Evolutionary conservation across 2,329 filamentous ascomycete genomes (phyloP), one percentile per base, ranked within the genome.

Genomic region (Aspergillus puulaauensis): DNA sequence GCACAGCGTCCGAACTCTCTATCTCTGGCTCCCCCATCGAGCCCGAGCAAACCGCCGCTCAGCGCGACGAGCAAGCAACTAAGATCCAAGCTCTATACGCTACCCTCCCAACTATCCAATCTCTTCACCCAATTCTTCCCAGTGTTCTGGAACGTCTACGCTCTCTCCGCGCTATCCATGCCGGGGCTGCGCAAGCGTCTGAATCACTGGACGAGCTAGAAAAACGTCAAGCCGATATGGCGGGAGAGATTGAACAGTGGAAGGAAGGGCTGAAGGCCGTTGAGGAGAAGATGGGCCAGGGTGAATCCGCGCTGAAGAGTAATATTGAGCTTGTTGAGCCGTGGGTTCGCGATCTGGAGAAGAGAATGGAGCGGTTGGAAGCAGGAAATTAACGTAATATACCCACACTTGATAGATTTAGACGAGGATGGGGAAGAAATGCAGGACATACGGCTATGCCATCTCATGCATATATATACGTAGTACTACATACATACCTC

Each of bases 11-110:
- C 6, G 62, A 66, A 4, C 61, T 68, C 17, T 65, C 70, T 11
- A 65, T 66, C 11, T 68, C 70, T 8, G 67, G 66, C 6, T 66
- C 66, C 12, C 64, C 68, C 11, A 70, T 91, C 84, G 43, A 88
- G 86, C 2, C 84, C 87, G 69, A 69, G 46, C 60, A 61, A 15
- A 79, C 80, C 17, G 78, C 72, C 8, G 71, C 77, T 3, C 65
- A 75, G 1, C 69, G 77, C 4, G 75, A 77, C 8, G 91, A 96
- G 66, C 90, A 96, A 66, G 83, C 87, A 41, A 83, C 90, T 53
- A 96, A 96, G 73, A 90, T 99, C 72, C 95, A 96, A 64, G 90
- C 93, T 1, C 83, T 99, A 5, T 97, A 97, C 74, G 89, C 90
- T 1, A 90, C 91, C 3, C 79, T 99, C 15, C 89, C 92, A 1